Evolutionary conservation across 495 filamentous ascomycete species (phyloP).

Genomic region (Neurospora pannonica): DNA sequence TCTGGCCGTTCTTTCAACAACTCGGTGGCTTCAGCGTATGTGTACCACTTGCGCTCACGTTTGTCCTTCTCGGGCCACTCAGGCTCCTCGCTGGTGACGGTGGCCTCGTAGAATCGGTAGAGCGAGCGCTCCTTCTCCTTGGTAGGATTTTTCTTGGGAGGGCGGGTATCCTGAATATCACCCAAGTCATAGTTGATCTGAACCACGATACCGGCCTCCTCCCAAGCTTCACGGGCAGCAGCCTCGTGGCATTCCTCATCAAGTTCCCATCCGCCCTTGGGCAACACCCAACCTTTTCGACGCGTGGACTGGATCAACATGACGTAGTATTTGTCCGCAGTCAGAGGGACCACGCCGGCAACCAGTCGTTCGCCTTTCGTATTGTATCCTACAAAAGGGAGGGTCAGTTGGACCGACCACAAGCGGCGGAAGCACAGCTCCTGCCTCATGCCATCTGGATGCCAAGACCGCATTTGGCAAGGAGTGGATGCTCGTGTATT

Average conservation of each 20-base stretch:
- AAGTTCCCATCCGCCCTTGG: conserved; percentile 95
- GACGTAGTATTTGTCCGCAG: conserved; percentile 59
- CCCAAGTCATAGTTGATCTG: conserved; percentile 76
- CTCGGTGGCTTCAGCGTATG: conserved; percentile 67
- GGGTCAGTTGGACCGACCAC: conserved; percentile 25
- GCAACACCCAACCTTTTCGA: conserved; percentile 84
- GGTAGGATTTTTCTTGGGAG: conserved; percentile 42
- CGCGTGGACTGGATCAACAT: conserved; percentile 87
- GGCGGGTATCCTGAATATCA: conserved; percentile 67
- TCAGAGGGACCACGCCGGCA: conserved; percentile 78
- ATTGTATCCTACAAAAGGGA: conserved; percentile 64
- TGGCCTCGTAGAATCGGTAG: conserved; percentile 84
- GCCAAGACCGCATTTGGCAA: neutral
- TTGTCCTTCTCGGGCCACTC: conserved; percentile 95
- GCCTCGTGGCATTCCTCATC: conserved; percentile 63
- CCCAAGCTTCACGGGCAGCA: conserved; percentile 80
- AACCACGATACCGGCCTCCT: conserved; percentile 88
- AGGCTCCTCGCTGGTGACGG: conserved; percentile 67
- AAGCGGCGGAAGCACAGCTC: conserved; percentile 1
- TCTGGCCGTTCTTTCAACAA: conserved; percentile 74
- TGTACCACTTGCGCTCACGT: conserved; percentile 80
- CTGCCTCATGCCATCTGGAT: neutral
- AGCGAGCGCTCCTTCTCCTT: conserved; percentile 63
- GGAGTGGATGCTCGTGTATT: conserved; percentile 9
- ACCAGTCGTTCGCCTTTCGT: conserved; percentile 88